A percentile compares a stretch with the other conserved stretches of the same genome.
phyloP scores from a whole-genome alignment of 371 early-diverging fungal genomes.

The Rhizopus stolonifer region DNA sequence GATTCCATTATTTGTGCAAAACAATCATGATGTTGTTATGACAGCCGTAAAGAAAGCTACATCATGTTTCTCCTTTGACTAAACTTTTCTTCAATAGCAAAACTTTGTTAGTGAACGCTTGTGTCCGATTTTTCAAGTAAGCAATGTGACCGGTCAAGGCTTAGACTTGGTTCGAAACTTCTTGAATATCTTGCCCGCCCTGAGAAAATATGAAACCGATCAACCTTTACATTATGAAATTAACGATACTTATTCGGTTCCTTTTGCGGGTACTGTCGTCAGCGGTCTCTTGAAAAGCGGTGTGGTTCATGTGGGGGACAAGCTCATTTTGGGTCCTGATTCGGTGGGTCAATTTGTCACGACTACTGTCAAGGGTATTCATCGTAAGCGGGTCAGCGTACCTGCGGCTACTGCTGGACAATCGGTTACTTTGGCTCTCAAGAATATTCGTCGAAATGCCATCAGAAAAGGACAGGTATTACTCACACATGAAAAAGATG shows the following conservation, averaged over 20 bases:
- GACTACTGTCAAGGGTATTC: conserved; percentile 83
- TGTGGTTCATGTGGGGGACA: conserved; percentile 77
- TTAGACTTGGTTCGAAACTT: conserved; percentile 80
- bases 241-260: conserved; percentile 88
- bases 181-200: conserved; percentile 77
- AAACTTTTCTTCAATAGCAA: conserved; percentile 31
- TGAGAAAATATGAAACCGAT: conserved; percentile 63
- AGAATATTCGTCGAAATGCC: conserved; percentile 74
- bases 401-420: conserved; percentile 83
- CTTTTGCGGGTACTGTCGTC: conserved; percentile 88
- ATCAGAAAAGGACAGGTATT: conserved; percentile 92
- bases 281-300: conserved; percentile 65
- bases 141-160: conserved; percentile 90
- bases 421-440: conserved; percentile 81
- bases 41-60: conserved; percentile 52
- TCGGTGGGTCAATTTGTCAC: conserved; percentile 73
- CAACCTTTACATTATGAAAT: conserved; percentile 77
- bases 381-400: conserved; percentile 82
- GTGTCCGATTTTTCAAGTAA: conserved; percentile 93
- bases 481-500: conserved; percentile 57
- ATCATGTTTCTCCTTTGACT: not conserved
- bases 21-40: conserved; percentile 72
- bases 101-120: conserved; percentile 83
- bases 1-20: conserved; percentile 84
- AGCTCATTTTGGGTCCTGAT: conserved; percentile 86